Conservation (phyloP, 495 filamentous ascomycete genomes). For the Annulohypoxylon bovei region DNA sequence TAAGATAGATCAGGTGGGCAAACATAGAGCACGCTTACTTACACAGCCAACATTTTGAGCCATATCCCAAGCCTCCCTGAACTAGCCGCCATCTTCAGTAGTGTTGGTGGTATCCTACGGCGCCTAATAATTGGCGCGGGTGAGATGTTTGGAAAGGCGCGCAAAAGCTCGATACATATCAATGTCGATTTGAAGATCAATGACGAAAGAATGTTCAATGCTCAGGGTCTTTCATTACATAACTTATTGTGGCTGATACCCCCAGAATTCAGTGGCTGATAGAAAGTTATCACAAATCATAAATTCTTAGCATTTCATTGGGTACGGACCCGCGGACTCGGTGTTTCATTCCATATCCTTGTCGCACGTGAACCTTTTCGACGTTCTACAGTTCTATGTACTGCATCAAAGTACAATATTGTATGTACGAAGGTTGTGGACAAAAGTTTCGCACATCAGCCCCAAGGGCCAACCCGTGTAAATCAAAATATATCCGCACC, state of each 20-base stretch:
- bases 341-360: neutral
- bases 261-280: conserved; percentile 29
- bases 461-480: no score
- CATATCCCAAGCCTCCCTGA: conserved; percentile 46
- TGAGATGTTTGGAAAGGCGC: conserved; percentile 29
- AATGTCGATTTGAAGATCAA: conserved; percentile 22
- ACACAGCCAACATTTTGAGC: conserved; percentile 69
- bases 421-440: no score
- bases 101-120: neutral
- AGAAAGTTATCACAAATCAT: conserved; percentile 15
- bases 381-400: no score
- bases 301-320: conserved; percentile 20
- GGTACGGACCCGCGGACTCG: neutral
- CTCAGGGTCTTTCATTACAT: conserved; percentile 27
- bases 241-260: conserved; percentile 25
- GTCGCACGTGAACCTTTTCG: neutral
- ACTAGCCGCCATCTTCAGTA: conserved; percentile 41
- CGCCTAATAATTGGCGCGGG: conserved; percentile 29
- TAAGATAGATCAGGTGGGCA: conserved; percentile 16
- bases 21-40: conserved; percentile 39
- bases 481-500: no score
- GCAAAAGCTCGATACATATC: neutral
- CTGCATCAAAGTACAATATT: no score
- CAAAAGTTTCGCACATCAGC: no score
- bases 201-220: conserved; percentile 32